A percentile compares a stretch with the other conserved stretches of the same genome.
Conservation (phyloP, 108 stramenopile genomes). For the Nitzschia putrida region DNA sequence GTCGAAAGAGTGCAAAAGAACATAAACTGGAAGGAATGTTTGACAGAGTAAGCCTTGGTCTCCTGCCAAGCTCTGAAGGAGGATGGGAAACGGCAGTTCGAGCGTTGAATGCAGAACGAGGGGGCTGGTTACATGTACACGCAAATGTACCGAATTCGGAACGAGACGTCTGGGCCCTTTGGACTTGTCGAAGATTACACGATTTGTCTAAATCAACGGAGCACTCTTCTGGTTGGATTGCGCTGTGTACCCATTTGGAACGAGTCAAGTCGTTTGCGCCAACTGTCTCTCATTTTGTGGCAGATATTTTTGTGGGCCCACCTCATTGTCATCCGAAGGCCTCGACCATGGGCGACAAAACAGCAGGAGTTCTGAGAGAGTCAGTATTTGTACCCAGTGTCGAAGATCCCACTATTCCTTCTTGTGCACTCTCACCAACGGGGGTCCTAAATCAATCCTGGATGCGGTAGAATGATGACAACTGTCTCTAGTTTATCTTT, state of each 20-base stretch:
- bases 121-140: conserved; percentile 93
- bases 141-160: conserved; percentile 82
- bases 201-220: background rate
- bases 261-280: conserved; percentile 93
- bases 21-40: conserved; percentile 44
- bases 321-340: conserved; percentile 3
- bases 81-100: conserved; percentile 85
- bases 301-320: conserved; percentile 78
- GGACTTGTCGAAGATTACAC: conserved; percentile 55
- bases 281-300: conserved; percentile 81
- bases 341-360: background rate
- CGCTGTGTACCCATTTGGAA: conserved; percentile 73
- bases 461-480: conserved; percentile 47
- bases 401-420: conserved; percentile 42
- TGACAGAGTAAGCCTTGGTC: conserved; percentile 90
- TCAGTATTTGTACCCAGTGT: conserved; percentile 23
- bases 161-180: conserved; percentile 61
- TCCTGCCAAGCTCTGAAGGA: conserved; percentile 91
- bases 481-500: conserved; percentile 7
- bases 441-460: conserved; percentile 72
- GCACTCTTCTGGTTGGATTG: conserved; percentile 45
- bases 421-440: conserved; percentile 65
- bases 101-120: conserved; percentile 51
- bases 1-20: conserved; percentile 45
- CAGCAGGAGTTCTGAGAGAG: conserved; percentile 35